A percentile compares a stretch with the other conserved stretches of the same genome.
These are phyloP conservation scores for Colletotrichum shisoi DNA, from an alignment of 2,329 filamentous ascomycete species.

Conservation along the genomic window DNA sequence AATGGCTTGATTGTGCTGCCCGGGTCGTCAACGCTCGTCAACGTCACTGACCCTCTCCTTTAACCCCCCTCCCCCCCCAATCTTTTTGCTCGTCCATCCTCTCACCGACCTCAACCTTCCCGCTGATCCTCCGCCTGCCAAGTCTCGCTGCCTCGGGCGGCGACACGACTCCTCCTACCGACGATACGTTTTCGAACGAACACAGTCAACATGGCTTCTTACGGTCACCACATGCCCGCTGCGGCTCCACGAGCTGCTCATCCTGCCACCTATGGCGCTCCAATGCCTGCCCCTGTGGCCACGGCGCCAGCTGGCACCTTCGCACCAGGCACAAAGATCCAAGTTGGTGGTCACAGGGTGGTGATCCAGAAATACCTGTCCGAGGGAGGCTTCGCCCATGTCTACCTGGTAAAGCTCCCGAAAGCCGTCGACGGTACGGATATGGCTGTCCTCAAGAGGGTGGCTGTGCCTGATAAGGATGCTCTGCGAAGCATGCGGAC, in stretches of 20 bases:
- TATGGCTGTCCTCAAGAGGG: conserved; percentile 87
- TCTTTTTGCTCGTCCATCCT: conserved; percentile 15
- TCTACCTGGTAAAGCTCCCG: conserved; percentile 91
- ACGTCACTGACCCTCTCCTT: conserved; percentile 24
- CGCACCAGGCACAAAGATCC: conserved; percentile 91
- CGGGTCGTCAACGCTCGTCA: conserved; percentile 34
- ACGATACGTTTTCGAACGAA: conserved; percentile 9
- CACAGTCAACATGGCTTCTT: conserved; percentile 32
- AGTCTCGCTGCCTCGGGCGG: conserved; percentile 17
- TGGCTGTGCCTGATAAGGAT: conserved; percentile 96
- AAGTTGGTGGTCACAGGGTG: conserved; percentile 90
- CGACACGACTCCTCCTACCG: conserved; percentile 14
- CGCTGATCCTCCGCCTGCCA: conserved; percentile 23
- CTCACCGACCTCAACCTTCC: conserved; percentile 28
- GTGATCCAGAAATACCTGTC: conserved; percentile 97
- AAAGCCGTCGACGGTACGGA: conserved; percentile 79
- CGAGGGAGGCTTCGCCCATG: conserved; percentile 96
- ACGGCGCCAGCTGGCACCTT: conserved; percentile 83
- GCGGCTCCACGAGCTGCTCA: conserved; percentile 43
- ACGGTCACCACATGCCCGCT: conserved; percentile 38
- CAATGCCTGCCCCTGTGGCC: conserved; percentile 50
- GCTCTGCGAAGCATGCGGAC: conserved; percentile 94
- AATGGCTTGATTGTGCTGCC: conserved; percentile 33
- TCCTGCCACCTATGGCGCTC: conserved; percentile 55
- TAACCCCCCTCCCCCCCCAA: background rate